Evolutionary conservation across 176 grass and related monocot species (phyloP), one percentile per base, ranked within the genome.

Genomic region (Eragrostis nindensis): DNA sequence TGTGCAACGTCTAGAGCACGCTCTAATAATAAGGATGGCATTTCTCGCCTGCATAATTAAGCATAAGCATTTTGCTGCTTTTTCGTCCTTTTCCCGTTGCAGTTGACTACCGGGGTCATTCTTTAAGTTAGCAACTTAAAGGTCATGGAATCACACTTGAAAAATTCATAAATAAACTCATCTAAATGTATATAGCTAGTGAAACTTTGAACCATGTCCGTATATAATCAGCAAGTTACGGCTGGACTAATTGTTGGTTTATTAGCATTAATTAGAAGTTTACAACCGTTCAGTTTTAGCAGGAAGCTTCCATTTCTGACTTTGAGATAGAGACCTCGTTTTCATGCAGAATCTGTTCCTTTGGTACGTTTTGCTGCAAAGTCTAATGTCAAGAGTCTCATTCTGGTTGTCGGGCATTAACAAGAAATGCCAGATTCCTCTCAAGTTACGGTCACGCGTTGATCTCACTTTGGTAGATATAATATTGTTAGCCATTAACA

Each of bases 341-440:
- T 36, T 3, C 15, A 19, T 15, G 49, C 32, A 47, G 81, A 89
- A 85, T 80, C 11, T 62, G 55, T 84, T 84, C 54, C 55, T 11
- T 56, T 63, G 26, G 45, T 17, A 60, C 54, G 54, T 57, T 65
- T 36, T 59, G 44, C 13, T 83, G 6, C 2, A 62, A 61, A 29
- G 50, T 69, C 43, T 7, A 71, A 64, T 62, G 63, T 68, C 24
- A 42, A 50, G 25, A 63, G 30, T 11, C 21, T 65, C 15, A 3
- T 88, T 68, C 66, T 11, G 70, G 70, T 16, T 84, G 70, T 64
- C 70, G 25, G 70, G 87, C 82, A 84, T 80, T 84, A 80, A n/a
- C 63, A 62, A 39, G 82, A 47, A 84, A 75, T 70, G 16, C 19
- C 32, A 36, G 67, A 74, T 70, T 80, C 70, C 38, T 25, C 43